Evolutionary conservation across 345 rosid species (phyloP).

Genomic region (Aurinia saxatilis): DNA sequence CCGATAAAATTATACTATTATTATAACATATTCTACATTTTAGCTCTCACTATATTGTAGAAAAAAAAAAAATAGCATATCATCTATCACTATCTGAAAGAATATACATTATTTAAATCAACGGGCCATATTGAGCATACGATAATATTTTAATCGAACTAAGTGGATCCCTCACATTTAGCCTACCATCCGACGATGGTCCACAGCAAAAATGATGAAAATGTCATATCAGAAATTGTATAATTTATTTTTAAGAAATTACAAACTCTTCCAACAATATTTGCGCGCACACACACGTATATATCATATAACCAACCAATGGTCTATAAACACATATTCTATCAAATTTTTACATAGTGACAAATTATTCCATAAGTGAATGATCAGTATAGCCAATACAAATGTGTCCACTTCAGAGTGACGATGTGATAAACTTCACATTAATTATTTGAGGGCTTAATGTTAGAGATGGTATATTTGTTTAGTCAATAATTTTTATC

Average conservation of each 20-base stretch:
- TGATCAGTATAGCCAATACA: no score
- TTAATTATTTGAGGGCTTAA: no score
- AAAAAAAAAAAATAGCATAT: neutral
- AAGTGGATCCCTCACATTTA: constrained; percentile 1
- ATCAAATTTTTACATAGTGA: neutral
- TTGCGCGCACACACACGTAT: no score
- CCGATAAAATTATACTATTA: no score
- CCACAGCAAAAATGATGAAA: neutral
- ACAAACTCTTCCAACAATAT: neutral
- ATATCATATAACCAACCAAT: no score
- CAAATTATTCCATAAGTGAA: no score
- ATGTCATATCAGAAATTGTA: neutral
- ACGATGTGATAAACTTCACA: no score
- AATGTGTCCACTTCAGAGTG: no score
- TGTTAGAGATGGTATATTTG: no score
- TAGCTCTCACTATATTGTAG: no score
- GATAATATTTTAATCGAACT: neutral
- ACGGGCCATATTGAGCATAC: neutral
- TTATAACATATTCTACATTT: no score
- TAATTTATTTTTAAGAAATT: neutral
- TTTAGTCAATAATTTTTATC: no score
- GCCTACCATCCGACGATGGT: neutral
- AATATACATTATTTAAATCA: neutral
- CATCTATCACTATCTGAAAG: neutral
- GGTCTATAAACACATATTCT: neutral